These are phyloP conservation scores for Arthrobotrys pseudoclavata DNA, from an alignment of 2,329 filamentous ascomycete genomes.

Conservation along the genomic window DNA sequence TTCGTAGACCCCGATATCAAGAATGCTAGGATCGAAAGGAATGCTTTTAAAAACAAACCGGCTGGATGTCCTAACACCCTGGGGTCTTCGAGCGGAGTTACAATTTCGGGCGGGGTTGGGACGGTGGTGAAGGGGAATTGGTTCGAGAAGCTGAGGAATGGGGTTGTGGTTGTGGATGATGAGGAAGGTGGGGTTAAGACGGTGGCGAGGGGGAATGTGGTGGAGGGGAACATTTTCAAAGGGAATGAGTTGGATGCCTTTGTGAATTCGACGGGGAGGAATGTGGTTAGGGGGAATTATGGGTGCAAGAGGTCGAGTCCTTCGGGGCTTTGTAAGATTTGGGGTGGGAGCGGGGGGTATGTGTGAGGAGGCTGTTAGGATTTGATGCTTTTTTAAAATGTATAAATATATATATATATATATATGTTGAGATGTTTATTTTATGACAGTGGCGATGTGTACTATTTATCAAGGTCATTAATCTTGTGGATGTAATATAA, in stretches of 20 bases:
- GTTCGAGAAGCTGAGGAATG: background rate
- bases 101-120: background rate
- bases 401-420: too few relatives aligned
- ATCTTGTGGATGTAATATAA: too few relatives aligned
- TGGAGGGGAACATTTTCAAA: background rate
- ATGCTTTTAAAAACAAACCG: background rate
- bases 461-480: too few relatives aligned
- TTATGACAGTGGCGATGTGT: too few relatives aligned
- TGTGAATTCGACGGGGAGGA: background rate
- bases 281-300: conserved; percentile 11
- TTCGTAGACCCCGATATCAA: background rate
- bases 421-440: too few relatives aligned
- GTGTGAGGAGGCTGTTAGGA: too few relatives aligned
- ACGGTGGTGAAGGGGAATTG: background rate
- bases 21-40: background rate
- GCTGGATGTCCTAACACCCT: background rate
- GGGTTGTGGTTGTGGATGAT: conserved; percentile 11
- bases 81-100: background rate
- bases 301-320: background rate
- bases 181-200: background rate
- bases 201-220: background rate
- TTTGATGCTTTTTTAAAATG: too few relatives aligned
- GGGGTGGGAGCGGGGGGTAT: too few relatives aligned
- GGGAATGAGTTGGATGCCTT: background rate
- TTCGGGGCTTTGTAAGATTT: background rate